Percentiles rank a stretch among this genome's conserved stretches.
These are phyloP conservation scores for Orbilia brochopaga DNA, from an alignment of 2,329 filamentous ascomycete genomes.

Conservation along the genomic window DNA sequence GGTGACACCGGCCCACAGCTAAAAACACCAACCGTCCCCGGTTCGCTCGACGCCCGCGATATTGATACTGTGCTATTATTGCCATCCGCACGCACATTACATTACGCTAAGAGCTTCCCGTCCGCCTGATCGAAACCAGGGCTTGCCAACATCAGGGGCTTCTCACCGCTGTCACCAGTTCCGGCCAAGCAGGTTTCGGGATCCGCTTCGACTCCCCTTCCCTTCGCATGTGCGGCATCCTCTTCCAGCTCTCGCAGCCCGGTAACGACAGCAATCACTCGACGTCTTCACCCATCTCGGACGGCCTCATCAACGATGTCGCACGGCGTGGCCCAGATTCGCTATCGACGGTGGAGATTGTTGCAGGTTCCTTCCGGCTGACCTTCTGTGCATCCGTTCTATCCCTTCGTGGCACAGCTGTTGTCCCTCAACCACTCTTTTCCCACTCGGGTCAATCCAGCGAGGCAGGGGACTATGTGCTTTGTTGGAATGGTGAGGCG, in stretches of 20 bases:
- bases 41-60: slow-evolving; percentile 15
- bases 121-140: slow-evolving; percentile 31
- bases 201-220: not conserved
- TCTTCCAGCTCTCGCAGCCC: slow-evolving; percentile 51
- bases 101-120: slow-evolving; percentile 22
- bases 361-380: slow-evolving; percentile 57
- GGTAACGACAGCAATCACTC: slow-evolving; percentile 8
- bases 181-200: slow-evolving; percentile 3
- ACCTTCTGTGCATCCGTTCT: slow-evolving; percentile 83
- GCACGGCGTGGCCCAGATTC: slow-evolving; percentile 53
- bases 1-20: slow-evolving; percentile 15
- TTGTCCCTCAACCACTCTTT: slow-evolving; percentile 75
- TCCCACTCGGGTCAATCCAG: slow-evolving; percentile 59
- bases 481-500: slow-evolving; percentile 98
- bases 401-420: slow-evolving; percentile 77
- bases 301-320: slow-evolving; percentile 48
- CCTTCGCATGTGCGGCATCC: slow-evolving; percentile 54
- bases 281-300: slow-evolving; percentile 24
- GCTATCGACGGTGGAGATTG: slow-evolving; percentile 59
- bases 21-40: slow-evolving; percentile 22
- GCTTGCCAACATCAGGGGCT: slow-evolving; percentile 26
- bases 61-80: not conserved
- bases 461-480: slow-evolving; percentile 53
- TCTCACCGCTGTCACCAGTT: slow-evolving; percentile 5
- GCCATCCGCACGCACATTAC: slow-evolving; percentile 15